Percentiles rank a stretch among this genome's conserved stretches.
These are phyloP conservation scores for Mariannaea sp. DNA, from an alignment of 2,329 filamentous ascomycete genomes.

Conservation along the genomic window DNA sequence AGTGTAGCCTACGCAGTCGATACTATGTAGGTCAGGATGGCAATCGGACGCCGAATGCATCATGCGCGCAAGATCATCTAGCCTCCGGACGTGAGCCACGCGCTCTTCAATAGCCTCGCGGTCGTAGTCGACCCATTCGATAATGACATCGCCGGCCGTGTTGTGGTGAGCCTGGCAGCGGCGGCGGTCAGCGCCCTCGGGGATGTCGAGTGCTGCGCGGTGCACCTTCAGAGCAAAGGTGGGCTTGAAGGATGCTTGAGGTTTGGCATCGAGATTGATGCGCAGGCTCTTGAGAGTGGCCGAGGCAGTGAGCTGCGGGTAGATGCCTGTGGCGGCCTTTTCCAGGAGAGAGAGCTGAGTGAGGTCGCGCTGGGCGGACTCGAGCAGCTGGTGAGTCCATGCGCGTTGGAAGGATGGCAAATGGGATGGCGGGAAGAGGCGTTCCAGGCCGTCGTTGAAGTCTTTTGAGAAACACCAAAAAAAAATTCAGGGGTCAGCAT, in stretches of 20 bases:
- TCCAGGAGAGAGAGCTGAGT: conserved; percentile 49
- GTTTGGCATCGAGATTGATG: conserved; percentile 51
- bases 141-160: conserved; percentile 43
- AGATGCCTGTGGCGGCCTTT: conserved; percentile 47
- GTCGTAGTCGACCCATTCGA: conserved; percentile 55
- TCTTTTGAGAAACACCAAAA: too few species aligned
- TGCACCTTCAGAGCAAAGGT: conserved; percentile 49
- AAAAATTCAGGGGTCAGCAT: neutral
- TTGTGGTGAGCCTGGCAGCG: conserved; percentile 44
- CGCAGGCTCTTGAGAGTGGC: conserved; percentile 52
- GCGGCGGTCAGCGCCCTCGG: conserved; percentile 15
- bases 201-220: conserved; percentile 38
- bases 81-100: conserved; percentile 49
- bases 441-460: conserved; percentile 51
- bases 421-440: neutral
- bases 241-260: conserved; percentile 48
- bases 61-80: conserved; percentile 54
- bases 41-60: conserved; percentile 51
- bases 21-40: conserved; percentile 53
- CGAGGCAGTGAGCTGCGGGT: conserved; percentile 49
- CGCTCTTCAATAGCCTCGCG: conserved; percentile 48
- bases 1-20: conserved; percentile 54
- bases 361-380: conserved; percentile 49
- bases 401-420: neutral
- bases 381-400: conserved; percentile 45